Conservation (phyloP, 139 green algal species). For the Chlorella sp. region DNA sequence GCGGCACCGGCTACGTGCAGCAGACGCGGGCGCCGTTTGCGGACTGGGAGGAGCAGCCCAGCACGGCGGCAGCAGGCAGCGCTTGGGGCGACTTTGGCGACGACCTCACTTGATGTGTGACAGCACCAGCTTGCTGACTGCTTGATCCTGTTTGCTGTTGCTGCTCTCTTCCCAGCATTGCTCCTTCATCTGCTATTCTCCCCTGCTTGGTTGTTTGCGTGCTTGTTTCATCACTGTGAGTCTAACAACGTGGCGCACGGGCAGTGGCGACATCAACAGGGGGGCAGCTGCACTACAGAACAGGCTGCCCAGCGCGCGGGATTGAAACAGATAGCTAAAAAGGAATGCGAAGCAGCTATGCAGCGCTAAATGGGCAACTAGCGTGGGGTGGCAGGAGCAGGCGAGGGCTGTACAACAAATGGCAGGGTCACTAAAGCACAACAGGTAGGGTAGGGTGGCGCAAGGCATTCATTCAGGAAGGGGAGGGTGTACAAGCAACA, state of each 20-base stretch:
- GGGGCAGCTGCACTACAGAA: neutral
- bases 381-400: no score
- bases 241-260: neutral
- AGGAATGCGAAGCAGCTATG: no score
- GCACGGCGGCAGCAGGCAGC: neutral
- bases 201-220: neutral
- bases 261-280: neutral
- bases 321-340: no score
- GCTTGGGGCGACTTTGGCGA: conserved; percentile 17
- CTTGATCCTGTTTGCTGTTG: no score
- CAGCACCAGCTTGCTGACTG: no score
- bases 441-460: no score
- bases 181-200: neutral
- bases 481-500: no score
- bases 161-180: neutral
- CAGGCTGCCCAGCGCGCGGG: neutral
- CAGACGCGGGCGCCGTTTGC: neutral
- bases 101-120: conserved; percentile 10
- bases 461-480: no score
- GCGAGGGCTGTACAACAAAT: no score
- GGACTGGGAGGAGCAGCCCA: neutral
- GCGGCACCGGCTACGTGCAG: neutral
- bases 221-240: neutral
- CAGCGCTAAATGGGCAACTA: no score
- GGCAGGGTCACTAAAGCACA: no score